phyloP scores from a whole-genome alignment of 2,329 filamentous ascomycete genomes.

The Metarhizium sp. region DNA sequence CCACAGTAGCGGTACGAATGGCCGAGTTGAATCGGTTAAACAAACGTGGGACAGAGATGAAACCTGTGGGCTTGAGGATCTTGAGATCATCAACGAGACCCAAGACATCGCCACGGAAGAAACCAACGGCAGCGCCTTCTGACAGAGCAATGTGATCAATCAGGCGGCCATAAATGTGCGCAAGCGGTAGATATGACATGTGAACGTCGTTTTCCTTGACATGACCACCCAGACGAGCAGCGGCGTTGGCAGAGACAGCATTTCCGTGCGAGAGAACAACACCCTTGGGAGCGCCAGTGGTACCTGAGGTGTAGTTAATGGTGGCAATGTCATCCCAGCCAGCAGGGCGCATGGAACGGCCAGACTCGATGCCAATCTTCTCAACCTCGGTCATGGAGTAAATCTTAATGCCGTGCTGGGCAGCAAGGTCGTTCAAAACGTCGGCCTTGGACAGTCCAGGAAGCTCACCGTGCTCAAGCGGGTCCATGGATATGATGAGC shows the following conservation, averaged over 20 bases:
- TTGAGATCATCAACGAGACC: constrained; percentile 89
- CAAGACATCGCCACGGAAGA: constrained; percentile 85
- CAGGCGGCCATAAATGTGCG: constrained; percentile 87
- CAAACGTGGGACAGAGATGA: constrained; percentile 83
- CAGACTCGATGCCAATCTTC: constrained; percentile 62
- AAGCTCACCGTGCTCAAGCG: constrained; percentile 70
- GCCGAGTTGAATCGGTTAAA: constrained; percentile 85
- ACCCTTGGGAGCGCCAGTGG: constrained; percentile 74
- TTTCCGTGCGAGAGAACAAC: constrained; percentile 75
- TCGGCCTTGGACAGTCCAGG: constrained; percentile 69
- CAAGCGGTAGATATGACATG: constrained; percentile 84
- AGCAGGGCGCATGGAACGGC: constrained; percentile 63
- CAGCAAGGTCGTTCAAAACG: constrained; percentile 66
- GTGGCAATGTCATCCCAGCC: constrained; percentile 69
- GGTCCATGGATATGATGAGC: constrained; percentile 78
- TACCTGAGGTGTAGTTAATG: constrained; percentile 86
- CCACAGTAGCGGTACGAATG: constrained; percentile 68
- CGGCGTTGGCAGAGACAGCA: constrained; percentile 63
- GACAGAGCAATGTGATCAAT: constrained; percentile 68
- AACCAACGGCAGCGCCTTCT: constrained; percentile 68
- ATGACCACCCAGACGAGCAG: constrained; percentile 46
- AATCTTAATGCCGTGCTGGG: constrained; percentile 65
- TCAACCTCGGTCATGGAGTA: constrained; percentile 77
- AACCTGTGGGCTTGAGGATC: constrained; percentile 68
- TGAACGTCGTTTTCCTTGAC: constrained; percentile 48